Evolutionary conservation across 257 asterid genomes (phyloP), one percentile per base, ranked within the genome.

Genomic region (Orobanche coerulescens): DNA sequence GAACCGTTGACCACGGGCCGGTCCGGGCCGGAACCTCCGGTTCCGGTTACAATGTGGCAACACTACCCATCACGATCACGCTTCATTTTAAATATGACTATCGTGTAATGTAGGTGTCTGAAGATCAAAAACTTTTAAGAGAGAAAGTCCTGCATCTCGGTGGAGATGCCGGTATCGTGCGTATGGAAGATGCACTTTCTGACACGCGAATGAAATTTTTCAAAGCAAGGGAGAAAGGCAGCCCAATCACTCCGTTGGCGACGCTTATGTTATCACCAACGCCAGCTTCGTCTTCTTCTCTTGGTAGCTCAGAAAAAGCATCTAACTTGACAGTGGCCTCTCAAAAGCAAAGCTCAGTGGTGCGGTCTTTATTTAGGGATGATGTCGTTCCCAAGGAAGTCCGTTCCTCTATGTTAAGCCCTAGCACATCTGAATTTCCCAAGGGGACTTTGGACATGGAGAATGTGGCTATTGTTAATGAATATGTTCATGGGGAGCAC

Each of bases 121-220:
- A 76, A 67, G 97, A 90, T 75, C 92, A 87, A 77, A 85, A 66
- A 48, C 94, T 90, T 51, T 67, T 87, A 72, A 85, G 87, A 74
- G 90, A 84, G 74, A 89, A 81, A 75, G 97, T 89, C 67, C 92
- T 47, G 50, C 88, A 86, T 70, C 79, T 87, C 56, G 80, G 92
- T 70, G 97, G 95, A 61, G 84, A 76, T 74, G 94, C 95, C 52
- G 97, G 97, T 61, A 73, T 81, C 62, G 86, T 76, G 72, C 94
- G 91, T 25, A 80, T 93, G 95, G 92, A 83, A 68, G 67, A 26
- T 77, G 95, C 94, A 5, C 77, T 91, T 26, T 82, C 84, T 50
- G 81, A 75, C 36, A 75, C 87, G 31, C 79, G 92, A 13, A 56
- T 10, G 33, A 81, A 84, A 51, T 85, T 73, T 66, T 83, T 86